Evolutionary conservation across 2,329 filamentous ascomycete species (phyloP).

Genomic region (Phaeoacremonium minimum): DNA sequence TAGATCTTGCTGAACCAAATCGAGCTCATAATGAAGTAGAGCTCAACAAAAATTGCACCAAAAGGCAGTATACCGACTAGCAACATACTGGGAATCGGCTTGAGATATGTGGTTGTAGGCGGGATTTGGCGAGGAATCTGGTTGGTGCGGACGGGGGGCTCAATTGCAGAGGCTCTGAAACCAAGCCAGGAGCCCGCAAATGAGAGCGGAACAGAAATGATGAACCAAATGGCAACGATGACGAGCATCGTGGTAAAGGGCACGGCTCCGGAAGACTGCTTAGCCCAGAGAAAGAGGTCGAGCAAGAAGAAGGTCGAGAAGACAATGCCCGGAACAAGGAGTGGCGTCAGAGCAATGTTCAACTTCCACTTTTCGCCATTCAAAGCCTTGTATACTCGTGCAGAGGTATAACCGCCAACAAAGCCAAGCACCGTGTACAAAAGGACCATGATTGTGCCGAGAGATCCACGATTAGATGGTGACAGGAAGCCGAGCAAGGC

Average conservation of each 20-base stretch:
- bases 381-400: conserved; percentile 91
- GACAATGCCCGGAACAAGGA: conserved; percentile 80
- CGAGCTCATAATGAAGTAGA: conserved; percentile 99
- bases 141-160: conserved; percentile 87
- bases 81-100: conserved; percentile 83
- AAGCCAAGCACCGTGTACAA: conserved; percentile 92
- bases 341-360: conserved; percentile 83
- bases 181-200: conserved; percentile 89
- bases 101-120: conserved; percentile 75
- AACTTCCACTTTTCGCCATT: conserved; percentile 91
- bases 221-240: conserved; percentile 90
- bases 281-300: conserved; percentile 94
- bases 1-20: conserved; percentile 99
- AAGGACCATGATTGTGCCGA: conserved; percentile 89
- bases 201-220: conserved; percentile 90
- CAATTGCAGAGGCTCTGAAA: conserved; percentile 69
- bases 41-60: conserved; percentile 93
- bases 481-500: conserved; percentile 92
- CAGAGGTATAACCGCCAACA: conserved; percentile 85
- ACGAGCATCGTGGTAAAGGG: conserved; percentile 97
- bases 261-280: conserved; percentile 86
- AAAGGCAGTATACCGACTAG: conserved; percentile 92
- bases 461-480: conserved; percentile 88
- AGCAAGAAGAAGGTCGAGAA: conserved; percentile 89
- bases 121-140: conserved; percentile 98